Conservation (phyloP, 805 yeast species). For the Komagataella pastoris region DNA sequence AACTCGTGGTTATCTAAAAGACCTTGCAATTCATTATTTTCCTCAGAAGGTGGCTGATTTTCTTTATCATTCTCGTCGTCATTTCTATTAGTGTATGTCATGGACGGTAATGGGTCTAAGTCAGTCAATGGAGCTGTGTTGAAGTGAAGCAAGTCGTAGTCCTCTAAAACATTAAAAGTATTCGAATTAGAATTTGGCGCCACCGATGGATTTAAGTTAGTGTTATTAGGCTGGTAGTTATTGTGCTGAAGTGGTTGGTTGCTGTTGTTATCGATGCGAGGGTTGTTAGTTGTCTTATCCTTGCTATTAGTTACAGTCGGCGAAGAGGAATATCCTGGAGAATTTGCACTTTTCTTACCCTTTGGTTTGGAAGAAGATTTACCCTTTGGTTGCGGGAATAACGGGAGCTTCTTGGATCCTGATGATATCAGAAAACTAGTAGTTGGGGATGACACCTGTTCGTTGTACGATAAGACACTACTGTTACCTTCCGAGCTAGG, state of each 20-base stretch:
- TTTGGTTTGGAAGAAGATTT: neutral
- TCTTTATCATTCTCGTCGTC: slow-evolving; percentile 5
- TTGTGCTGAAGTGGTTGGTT: neutral
- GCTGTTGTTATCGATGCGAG: neutral
- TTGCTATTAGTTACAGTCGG: neutral
- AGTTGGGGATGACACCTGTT: neutral
- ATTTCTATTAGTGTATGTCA: neutral
- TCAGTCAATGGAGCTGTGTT: slow-evolving; percentile 1
- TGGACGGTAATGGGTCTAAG: slow-evolving; percentile 1
- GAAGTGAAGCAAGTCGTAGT: neutral
- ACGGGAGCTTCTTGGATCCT: neutral
- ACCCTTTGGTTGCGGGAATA: neutral
- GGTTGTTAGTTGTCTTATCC: neutral
- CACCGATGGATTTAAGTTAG: neutral
- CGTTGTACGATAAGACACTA: neutral
- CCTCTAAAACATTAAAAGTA: neutral
- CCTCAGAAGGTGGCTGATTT: neutral
- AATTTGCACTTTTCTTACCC: neutral
- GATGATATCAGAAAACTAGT: neutral
- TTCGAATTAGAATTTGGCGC: neutral
- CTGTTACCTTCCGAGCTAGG: neutral
- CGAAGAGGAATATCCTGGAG: neutral
- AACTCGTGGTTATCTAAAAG: neutral
- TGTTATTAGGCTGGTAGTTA: neutral
- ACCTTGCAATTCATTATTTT: neutral